Conservation (phyloP, 2,329 filamentous ascomycete species). For the Hypoxylon sp. region DNA sequence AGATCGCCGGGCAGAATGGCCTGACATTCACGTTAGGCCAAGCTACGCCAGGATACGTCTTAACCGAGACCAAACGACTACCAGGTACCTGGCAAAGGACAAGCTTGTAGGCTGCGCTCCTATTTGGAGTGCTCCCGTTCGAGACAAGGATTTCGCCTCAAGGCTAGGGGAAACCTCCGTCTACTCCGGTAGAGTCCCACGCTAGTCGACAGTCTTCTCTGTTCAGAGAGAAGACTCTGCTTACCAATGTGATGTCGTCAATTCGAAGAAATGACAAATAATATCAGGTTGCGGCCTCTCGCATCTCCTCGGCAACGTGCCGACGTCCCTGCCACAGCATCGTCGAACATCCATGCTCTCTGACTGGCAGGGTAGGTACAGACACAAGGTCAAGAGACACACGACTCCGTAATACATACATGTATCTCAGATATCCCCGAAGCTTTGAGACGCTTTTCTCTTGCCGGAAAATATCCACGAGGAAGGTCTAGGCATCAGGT, state of each 20-base stretch:
- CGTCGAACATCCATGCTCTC: background rate
- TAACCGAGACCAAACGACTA: conserved; percentile 2
- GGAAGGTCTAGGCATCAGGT: background rate
- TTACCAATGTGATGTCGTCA: background rate
- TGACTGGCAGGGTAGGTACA: background rate
- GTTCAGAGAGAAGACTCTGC: conserved; percentile 1
- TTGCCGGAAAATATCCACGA: background rate
- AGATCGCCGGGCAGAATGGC: background rate
- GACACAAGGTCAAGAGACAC: background rate
- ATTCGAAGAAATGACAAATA: background rate
- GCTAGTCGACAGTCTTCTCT: background rate
- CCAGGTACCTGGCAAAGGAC: background rate
- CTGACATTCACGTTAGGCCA: background rate
- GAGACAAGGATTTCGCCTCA: conserved; percentile 16
- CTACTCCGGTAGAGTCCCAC: background rate
- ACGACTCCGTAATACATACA: no score
- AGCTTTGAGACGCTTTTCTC: background rate
- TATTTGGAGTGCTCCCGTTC: background rate
- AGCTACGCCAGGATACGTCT: background rate
- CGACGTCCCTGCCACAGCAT: background rate
- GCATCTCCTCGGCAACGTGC: conserved; percentile 7
- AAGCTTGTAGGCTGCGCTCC: background rate
- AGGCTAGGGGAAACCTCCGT: conserved; percentile 1
- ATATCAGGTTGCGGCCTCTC: background rate
- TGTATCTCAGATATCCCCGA: background rate